These are phyloP conservation scores for Pilasporangium apinafurcum DNA, from an alignment of 352 stramenopile species.

Conservation along the genomic window DNA sequence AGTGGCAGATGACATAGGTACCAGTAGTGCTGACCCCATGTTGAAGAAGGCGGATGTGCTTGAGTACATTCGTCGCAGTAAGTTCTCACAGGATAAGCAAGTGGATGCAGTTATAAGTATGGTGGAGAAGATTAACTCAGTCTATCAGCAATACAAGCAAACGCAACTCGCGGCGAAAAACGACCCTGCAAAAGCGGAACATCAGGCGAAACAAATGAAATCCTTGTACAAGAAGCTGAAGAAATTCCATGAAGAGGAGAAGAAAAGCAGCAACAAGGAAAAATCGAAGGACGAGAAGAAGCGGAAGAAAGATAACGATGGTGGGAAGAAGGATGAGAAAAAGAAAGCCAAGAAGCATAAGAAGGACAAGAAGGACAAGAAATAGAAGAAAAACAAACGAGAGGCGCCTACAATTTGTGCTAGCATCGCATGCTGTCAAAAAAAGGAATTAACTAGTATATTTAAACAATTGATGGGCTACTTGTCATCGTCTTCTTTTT, in stretches of 20 bases:
- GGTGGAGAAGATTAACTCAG: conserved; percentile 26
- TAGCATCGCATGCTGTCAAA: too few species aligned
- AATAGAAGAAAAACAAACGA: conserved; percentile 40
- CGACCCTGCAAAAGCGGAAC: conserved; percentile 22
- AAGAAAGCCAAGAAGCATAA: conserved; percentile 74
- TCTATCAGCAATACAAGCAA: conserved; percentile 26
- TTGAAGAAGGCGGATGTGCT: conserved; percentile 31
- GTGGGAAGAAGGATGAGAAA: conserved; percentile 31
- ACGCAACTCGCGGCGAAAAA: conserved; percentile 22
- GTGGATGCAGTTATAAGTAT: conserved; percentile 22
- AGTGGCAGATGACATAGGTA: conserved; percentile 49
- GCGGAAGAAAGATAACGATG: conserved; percentile 30
- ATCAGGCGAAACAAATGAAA: conserved; percentile 65
- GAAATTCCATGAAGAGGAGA: conserved; percentile 62
- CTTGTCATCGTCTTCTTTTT: conserved; percentile 10
- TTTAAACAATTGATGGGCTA: too few species aligned
- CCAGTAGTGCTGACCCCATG: conserved; percentile 6
- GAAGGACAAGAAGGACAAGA: conserved; percentile 51
- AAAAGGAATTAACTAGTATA: too few species aligned
- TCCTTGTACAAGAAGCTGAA: conserved; percentile 87
- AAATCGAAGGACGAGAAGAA: conserved; percentile 66
- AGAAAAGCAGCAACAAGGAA: conserved; percentile 26
- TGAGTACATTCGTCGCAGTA: conserved; percentile 65
- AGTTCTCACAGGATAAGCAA: conserved; percentile 53
- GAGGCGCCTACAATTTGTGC: too few species aligned